Conservation (phyloP, 352 stramenopile species). For the Phytophthora syringae region DNA sequence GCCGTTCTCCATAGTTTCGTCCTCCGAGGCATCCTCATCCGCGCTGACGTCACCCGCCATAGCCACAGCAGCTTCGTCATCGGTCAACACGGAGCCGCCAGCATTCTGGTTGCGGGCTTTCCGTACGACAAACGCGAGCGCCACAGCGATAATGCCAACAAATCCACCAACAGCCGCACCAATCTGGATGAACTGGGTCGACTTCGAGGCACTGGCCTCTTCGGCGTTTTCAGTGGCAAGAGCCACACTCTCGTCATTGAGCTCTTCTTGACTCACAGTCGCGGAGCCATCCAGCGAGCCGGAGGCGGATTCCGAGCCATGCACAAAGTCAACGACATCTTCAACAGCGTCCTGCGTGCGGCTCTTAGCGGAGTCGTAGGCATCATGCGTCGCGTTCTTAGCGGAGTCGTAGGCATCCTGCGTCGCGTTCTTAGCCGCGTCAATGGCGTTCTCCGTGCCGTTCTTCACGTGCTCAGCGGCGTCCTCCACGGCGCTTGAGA, state of each 20-base stretch:
- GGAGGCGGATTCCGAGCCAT: slow-evolving; percentile 32
- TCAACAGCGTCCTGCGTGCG: slow-evolving; percentile 15
- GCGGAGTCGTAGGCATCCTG: slow-evolving; percentile 25
- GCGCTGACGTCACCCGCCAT: slow-evolving; percentile 42
- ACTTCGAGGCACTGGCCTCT: slow-evolving; percentile 22
- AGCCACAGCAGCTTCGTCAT: slow-evolving; percentile 45
- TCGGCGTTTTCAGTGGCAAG: slow-evolving; percentile 29
- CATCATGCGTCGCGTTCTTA: slow-evolving; percentile 27
- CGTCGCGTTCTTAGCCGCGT: slow-evolving; percentile 36
- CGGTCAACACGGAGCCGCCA: slow-evolving; percentile 32
- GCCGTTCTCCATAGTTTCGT: slow-evolving; percentile 41
- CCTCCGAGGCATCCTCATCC: slow-evolving; percentile 43
- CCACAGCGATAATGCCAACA: slow-evolving; percentile 39
- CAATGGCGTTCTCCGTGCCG: slow-evolving; percentile 20
- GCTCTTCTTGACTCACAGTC: slow-evolving; percentile 32
- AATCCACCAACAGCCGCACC: slow-evolving; percentile 32
- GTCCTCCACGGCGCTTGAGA: slow-evolving; percentile 33
- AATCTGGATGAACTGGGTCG: slow-evolving; percentile 31
- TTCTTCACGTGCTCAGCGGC: slow-evolving; percentile 31
- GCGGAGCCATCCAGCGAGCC: slow-evolving; percentile 23
- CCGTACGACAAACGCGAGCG: slow-evolving; percentile 38
- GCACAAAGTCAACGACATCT: slow-evolving; percentile 32
- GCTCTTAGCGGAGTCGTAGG: slow-evolving; percentile 7
- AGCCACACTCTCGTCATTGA: slow-evolving; percentile 34
- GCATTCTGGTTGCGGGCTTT: slow-evolving; percentile 24